A percentile compares a stretch with the other conserved stretches of the same genome.
Evolutionary conservation across 306 rosid genomes (phyloP).

Genomic region (Cucumis sativus): DNA sequence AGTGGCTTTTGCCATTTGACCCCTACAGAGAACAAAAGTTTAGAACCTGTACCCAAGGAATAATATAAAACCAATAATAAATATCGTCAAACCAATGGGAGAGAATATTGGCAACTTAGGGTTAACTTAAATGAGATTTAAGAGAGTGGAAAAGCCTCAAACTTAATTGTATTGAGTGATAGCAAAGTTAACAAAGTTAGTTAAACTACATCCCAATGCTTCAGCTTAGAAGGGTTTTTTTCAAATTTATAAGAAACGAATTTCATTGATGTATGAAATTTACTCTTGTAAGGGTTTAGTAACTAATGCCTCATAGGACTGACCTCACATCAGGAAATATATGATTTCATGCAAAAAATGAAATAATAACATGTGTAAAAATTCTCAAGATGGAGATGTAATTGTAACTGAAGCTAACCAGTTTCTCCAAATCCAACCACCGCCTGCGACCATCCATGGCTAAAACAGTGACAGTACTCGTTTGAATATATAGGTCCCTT

Average conservation of each 20-base stretch:
- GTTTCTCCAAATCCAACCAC: conserved; percentile 87
- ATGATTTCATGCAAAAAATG: neutral
- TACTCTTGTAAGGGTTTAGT: neutral
- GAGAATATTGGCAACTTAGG: neutral
- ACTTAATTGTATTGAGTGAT: neutral
- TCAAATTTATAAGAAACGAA: no score
- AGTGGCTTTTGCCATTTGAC: conserved; percentile 74
- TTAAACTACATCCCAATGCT: neutral
- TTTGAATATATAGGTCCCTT: conserved; percentile 76
- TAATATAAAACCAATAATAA: neutral
- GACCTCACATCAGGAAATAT: neutral
- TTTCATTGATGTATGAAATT: no score
- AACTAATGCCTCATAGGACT: neutral
- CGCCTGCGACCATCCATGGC: conserved; percentile 99
- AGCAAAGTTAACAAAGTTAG: neutral
- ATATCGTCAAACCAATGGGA: neutral
- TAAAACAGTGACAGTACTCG: conserved; percentile 62
- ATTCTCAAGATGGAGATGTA: conserved; percentile 13
- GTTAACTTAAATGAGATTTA: neutral
- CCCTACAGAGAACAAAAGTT: conserved; percentile 38
- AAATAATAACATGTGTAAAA: neutral
- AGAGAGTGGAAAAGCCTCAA: neutral
- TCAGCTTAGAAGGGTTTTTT: neutral
- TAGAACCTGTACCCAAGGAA: neutral
- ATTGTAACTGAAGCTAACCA: conserved; percentile 37